Conservation (phyloP, 1,284 basidiomycete genomes). For the Chalciporus sp. region DNA sequence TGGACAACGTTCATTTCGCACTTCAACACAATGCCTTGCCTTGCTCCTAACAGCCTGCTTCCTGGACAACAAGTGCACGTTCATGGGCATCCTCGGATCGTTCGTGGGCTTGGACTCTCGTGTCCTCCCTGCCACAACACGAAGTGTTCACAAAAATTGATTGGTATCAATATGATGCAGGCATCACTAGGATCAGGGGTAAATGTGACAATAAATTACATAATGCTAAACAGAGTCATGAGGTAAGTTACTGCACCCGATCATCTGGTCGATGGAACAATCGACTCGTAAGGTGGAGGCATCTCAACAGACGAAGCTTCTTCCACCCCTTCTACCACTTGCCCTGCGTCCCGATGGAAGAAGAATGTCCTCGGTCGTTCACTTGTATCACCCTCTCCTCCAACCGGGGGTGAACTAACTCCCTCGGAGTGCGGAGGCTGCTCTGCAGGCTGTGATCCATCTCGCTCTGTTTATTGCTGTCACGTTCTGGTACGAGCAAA, state of each 20-base stretch:
- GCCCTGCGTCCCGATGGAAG: not conserved
- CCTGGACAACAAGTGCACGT: too few species aligned
- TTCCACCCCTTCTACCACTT: not conserved
- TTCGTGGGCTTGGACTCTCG: too few species aligned
- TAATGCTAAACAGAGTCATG: too few species aligned
- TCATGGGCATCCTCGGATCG: too few species aligned
- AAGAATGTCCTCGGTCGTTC: not conserved
- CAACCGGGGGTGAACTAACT: not conserved
- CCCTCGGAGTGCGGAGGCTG: not conserved
- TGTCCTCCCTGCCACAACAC: too few species aligned
- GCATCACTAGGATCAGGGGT: too few species aligned
- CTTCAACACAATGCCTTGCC: too few species aligned
- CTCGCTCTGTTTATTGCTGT: not conserved
- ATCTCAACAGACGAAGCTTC: not conserved
- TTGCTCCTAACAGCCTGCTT: too few species aligned
- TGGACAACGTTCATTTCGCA: too few species aligned
- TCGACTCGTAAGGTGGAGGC: not conserved
- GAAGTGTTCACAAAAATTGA: too few species aligned
- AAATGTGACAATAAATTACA: too few species aligned
- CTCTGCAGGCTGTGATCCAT: not conserved
- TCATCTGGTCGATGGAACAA: not conserved
- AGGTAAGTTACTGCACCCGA: not conserved
- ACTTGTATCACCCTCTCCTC: not conserved
- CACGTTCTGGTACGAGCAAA: not conserved
- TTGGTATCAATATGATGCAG: too few species aligned